Base-by-base conservation (phyloP, 441 rosid species). In the Pelargonium exstipulatum region DNA sequence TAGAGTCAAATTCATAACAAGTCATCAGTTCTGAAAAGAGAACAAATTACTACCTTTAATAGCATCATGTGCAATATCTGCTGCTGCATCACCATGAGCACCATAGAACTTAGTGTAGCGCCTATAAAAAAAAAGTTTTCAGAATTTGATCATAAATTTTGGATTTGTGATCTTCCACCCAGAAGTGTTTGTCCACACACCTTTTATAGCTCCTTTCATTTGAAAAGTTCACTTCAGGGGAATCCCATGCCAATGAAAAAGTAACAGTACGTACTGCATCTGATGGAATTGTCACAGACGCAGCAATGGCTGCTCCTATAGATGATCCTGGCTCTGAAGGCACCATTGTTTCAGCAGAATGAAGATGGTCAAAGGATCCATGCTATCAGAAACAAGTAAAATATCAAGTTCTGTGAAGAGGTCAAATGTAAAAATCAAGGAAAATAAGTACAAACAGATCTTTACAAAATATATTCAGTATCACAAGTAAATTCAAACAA, bases 201-300 rank as follows among this genome's bases (percentile, higher is more conserved):
- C 97, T 85, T 60, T 79, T 78, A 75, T 90, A 94, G 73, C 85
- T 84, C 81, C 84, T 90, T 66, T 89, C 95, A 70, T 79, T 74
- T 10, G 65, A 57, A 79, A 94, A 89, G 22, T 70, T 80, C 48
- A 80, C 85, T 81, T 90, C 91, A 58, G 99, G 97, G 74, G 95
- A 88, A 84, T 91, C 97, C 97, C 97, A 94, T 62, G 96, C 82
- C 83, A 91, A 78, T 37, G 97, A 88, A 82, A 94, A 94, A 53
- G 87, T 88, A 67, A 88, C 83, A 5, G 77, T 71, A 17, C 88
- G 79, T 35, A 73, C 70, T 53, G 83, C 76, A 76, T 73, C 84
- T 4, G 89, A 79, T 40, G 85, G 86, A 71, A 91, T 73, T 42
- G 67, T 87, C 73, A 79, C 82, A 40, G 97, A 80, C 26, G 97